Evolutionary conservation across 1,284 basidiomycete genomes (phyloP), one percentile per base, ranked within the genome.

Genomic region (Exobasidium rhododendri): DNA sequence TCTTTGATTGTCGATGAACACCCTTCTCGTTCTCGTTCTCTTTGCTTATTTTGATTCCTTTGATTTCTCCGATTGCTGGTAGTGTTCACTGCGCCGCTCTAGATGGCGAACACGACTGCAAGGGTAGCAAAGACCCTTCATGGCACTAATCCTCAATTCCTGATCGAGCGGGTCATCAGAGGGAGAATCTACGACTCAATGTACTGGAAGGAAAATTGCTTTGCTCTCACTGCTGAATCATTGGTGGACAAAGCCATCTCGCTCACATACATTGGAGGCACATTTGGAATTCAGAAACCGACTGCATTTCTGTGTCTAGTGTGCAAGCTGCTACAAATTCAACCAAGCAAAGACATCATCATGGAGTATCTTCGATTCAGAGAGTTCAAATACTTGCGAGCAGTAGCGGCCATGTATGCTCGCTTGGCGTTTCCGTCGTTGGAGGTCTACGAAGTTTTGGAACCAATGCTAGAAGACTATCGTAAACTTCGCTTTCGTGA

Each of bases 351-450:
- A 78, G 92, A 94, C 80, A 97, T 98, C 64, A 80, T 98, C 52
- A 82, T 96, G 3, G 96, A 97, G 76, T 99, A 99, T 78, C 83
- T 99, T 22, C 86, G 88, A 63, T 92, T 91, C 2, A 91, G 94
- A 64, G 94, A 98, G 79, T 97, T 97, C 85, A 99, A 99, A 93
- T 97, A 98, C 81, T 83, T 99, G 60, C 85, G 94, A 66, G 94
- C 94, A 0, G 82, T 99, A 7, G 91, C 94, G 0, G 92, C 89
- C 1, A 87, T 98, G 81, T 99, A 98, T 78, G 86, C 98, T 63
- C 89, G 96, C 35, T 87, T 99, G 83, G 97, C 93, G 0, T 98
- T 97, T 81, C 84, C 86, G 46, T 84, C 92, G 0, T 86, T 87
- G 44, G 93, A 98, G 62, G 89, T 97, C 3, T 97, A 93, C 76